A percentile compares a stretch with the other conserved stretches of the same genome.
Conservation (phyloP, 257 asterid genomes). For the Ilex asprella region DNA sequence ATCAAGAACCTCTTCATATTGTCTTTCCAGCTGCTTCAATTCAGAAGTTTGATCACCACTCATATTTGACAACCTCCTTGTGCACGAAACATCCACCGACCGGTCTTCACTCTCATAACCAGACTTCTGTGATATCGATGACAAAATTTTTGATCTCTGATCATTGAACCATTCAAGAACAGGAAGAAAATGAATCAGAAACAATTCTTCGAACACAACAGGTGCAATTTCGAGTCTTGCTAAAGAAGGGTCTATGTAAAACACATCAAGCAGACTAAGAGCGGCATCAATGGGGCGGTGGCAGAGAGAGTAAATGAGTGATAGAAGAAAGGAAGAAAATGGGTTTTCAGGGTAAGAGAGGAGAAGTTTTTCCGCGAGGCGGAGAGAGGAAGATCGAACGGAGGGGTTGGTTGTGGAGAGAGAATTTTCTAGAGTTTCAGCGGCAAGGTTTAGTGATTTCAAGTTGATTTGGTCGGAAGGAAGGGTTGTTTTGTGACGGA, state of each 20-base stretch:
- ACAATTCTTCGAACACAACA: constrained; percentile 46
- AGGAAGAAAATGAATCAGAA: constrained; percentile 44
- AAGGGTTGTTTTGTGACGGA: constrained; percentile 27
- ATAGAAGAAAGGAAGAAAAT: constrained; percentile 44
- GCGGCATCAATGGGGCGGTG: constrained; percentile 41
- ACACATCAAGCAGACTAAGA: constrained; percentile 35
- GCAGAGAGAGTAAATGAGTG: constrained; percentile 37
- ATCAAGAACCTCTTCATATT: constrained; percentile 48
- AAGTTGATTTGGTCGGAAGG: constrained; percentile 19
- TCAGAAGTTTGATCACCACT: constrained; percentile 42
- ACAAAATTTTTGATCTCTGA: constrained; percentile 29
- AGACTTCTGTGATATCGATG: constrained; percentile 10
- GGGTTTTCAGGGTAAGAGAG: constrained; percentile 28
- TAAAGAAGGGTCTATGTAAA: constrained; percentile 35
- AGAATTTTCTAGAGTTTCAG: constrained; percentile 56
- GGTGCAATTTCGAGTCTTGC: constrained; percentile 61
- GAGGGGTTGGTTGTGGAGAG: constrained; percentile 39
- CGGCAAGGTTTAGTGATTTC: constrained; percentile 38
- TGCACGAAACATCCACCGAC: constrained; percentile 22
- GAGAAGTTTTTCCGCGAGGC: constrained; percentile 50
- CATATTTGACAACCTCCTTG: constrained; percentile 43
- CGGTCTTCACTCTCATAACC: constrained; percentile 31
- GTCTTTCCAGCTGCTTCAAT: constrained; percentile 56
- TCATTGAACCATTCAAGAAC: constrained; percentile 48
- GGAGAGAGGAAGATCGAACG: constrained; percentile 51